Evolutionary conservation across 2,329 filamentous ascomycete species (phyloP), one percentile per base, ranked within the genome.

Genomic region (Aspergillus alliaceus): DNA sequence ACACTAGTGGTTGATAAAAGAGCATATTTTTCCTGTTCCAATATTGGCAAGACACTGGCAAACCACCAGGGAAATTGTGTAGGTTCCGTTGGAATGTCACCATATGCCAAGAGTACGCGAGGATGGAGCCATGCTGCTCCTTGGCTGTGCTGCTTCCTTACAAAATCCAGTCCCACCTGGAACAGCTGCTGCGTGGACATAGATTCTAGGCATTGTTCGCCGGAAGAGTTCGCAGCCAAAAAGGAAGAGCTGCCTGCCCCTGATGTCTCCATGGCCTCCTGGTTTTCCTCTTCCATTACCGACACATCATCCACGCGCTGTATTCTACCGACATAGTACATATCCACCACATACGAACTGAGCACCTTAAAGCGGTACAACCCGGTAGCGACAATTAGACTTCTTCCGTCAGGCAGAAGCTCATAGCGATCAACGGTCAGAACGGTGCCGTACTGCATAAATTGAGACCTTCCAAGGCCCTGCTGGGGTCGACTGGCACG

Each of bases 51-150:
- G 20, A 95, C 86, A 67, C 86, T 90, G 9, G 90, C 92, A 64
- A 96, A 89, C 93, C 93, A 97, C 82, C 92, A 96, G 0, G 92
- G 90, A 64, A 96, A 95, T 1, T 85, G 72, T 3, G 87, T 87
- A 1, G 91, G 87, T 66, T 96, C 90, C 15, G 84, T 79, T 0
- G 91, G 92, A 20, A 88, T 88, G 57, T 89, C 85, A 12, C 92
- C 92, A 63, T 93, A 95, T 6, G 90, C 86, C 31, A 85, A 77
- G 29, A 93, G 77, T 32, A 93, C 87, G 8, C 88, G 84, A 39
- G 86, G 82, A 54, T 90, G 85, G 27, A 96, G 78, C 91, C 91
- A 96, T 0, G 84, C 83, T 0, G 87, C 89, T 57, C 87, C 90
- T 53, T 86, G 79, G 5, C 81, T 80, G 53, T 85, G 83, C 84